Base-by-base conservation (phyloP, 768 basidiomycete species). In the Macrolepiota dolichaula region DNA sequence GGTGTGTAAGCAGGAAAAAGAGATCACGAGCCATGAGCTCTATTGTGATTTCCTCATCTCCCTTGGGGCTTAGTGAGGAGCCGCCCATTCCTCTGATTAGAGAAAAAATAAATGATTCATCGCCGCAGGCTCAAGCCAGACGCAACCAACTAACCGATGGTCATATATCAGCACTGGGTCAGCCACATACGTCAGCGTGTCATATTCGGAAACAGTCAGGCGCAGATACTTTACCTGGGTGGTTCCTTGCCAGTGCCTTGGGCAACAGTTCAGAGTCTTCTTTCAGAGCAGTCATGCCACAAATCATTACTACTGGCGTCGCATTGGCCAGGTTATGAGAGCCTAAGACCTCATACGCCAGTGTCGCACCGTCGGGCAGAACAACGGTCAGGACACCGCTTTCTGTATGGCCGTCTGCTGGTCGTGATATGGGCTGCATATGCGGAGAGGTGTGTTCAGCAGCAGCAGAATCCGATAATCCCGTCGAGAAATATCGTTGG, bases 11-110 rank as follows among this genome's bases (percentile, higher is more conserved):
- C n/a, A 83, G 73, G 47, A 65, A 68, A 9, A 75, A 67, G 37
- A 83, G 68, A 63, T 83, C 81, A 42, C 79, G 72, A 25, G 81
- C 80, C 63, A 81, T 68, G 38, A 74, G 64, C 60, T 81, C 79
- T 17, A 82, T 76, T 15, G 79, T 77, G 19, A 82, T 66, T 4
- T 70, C 66, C 51, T 81, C 79, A 24, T 77, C 68, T 13, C 64
- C 64, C 7, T 52, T 52, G 46, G 62, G 65, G 59, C 70, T 72
- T 19, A 76, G 64, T 19, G 69, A 70, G 0, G 81, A 83, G 54
- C 78, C 71, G 9, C 81, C 80, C 64, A 82, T 80, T 4, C 81
- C 81, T 62, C 80, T 79, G 54, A 10, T 9, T 27, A 29, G 4
- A 50, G 5, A 2, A 37, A 2, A 1, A 27, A 22, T 4, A 3